These are phyloP conservation scores for Lepidium didymum DNA, from an alignment of 345 rosid genomes.

Conservation along the genomic window DNA sequence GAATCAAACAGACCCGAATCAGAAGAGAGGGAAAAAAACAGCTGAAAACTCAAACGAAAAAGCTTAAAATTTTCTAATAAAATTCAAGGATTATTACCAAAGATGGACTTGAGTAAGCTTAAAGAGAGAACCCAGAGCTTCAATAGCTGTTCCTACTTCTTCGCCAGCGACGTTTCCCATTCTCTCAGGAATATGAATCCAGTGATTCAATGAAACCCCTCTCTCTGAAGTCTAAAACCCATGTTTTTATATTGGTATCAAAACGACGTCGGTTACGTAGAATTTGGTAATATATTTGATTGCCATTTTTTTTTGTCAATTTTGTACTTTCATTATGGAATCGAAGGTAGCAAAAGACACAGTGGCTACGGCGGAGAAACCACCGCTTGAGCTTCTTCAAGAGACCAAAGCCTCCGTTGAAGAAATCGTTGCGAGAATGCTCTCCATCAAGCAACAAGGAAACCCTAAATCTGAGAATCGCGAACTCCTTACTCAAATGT, in stretches of 20 bases:
- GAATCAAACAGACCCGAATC: background rate
- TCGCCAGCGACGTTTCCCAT: conserved; percentile 9
- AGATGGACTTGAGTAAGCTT: conserved; percentile 64
- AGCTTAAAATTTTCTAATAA: background rate
- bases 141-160: conserved; percentile 38
- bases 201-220: background rate
- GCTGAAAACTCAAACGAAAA: background rate
- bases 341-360: conserved; percentile 8
- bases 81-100: conserved; percentile 32
- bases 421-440: conserved; percentile 50
- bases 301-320: too few species aligned
- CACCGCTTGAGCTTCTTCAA: conserved; percentile 48
- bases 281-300: too few species aligned
- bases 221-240: too few species aligned
- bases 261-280: background rate
- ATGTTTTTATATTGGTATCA: background rate
- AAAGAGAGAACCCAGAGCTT: conserved; percentile 65
- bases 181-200: background rate
- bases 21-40: background rate
- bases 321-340: background rate
- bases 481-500: conserved; percentile 71
- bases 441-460: conserved; percentile 49
- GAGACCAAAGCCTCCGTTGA: conserved; percentile 68
- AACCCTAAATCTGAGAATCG: conserved; percentile 57
- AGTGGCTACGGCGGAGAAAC: conserved; percentile 34